Evolutionary conservation across 768 basidiomycete species (phyloP).

Genomic region (Paxillus rubicundulus): DNA sequence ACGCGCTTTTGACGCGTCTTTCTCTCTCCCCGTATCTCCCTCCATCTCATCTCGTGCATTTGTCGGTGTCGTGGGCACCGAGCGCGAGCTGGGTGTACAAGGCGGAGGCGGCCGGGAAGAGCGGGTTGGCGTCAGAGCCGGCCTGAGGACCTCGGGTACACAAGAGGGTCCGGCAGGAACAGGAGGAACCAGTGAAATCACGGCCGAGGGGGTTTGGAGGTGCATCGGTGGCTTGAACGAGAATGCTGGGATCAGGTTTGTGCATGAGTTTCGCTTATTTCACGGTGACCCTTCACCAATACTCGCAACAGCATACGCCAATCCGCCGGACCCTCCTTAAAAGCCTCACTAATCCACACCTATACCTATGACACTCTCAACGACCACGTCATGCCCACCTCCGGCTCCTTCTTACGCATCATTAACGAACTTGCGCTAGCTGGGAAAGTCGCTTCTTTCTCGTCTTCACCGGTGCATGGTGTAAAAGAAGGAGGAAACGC

Average conservation of each 20-base stretch:
- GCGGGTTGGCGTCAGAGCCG: slow-evolving; percentile 68
- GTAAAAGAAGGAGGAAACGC: background rate
- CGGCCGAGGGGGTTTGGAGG: slow-evolving; percentile 80
- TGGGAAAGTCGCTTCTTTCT: slow-evolving; percentile 20
- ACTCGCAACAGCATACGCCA: slow-evolving; percentile 65
- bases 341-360: slow-evolving; percentile 81
- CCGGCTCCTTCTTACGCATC: slow-evolving; percentile 21
- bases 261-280: background rate
- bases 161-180: slow-evolving; percentile 19
- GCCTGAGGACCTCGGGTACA: slow-evolving; percentile 28
- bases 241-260: slow-evolving; percentile 78
- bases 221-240: slow-evolving; percentile 71
- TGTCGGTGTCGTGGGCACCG: slow-evolving; percentile 65
- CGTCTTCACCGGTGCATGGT: background rate
- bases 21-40: slow-evolving; percentile 59
- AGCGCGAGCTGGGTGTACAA: slow-evolving; percentile 61
- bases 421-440: slow-evolving; percentile 21
- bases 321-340: slow-evolving; percentile 74
- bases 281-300: background rate
- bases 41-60: slow-evolving; percentile 69
- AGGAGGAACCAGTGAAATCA: slow-evolving; percentile 61
- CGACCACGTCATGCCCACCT: slow-evolving; percentile 26
- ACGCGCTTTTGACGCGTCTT: slow-evolving; percentile 71
- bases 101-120: slow-evolving; percentile 28
- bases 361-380: slow-evolving; percentile 56